Evolutionary conservation across 176 grass and related monocot genomes (phyloP), one percentile per base, ranked within the genome.

Genomic region (Coix lacrymajobi): DNA sequence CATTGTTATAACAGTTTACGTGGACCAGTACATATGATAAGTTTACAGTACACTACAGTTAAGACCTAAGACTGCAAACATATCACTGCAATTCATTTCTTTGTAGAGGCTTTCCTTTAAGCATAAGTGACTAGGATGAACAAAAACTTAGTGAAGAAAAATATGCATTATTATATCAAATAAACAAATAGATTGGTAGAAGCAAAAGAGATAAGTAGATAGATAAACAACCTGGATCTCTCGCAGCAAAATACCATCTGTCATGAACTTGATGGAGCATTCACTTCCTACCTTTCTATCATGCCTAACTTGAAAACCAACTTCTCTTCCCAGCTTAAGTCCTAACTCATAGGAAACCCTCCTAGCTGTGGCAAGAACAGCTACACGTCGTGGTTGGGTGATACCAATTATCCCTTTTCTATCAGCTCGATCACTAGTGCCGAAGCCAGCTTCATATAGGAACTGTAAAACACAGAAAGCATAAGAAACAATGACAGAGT

Each of bases 261-360:
- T 99, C 96, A 99, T 99, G 78, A 99, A 99, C 85, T 99, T 99
- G 80, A 99, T 99, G 36, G 83, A 93, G 56, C 91, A 99, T 58
- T 79, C 91, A 62, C 81, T 92, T 69, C 96, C 96, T 29, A 99
- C 90, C 83, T 81, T 48, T 79, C 89, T 93, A 37, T 96, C 96
- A 83, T 99, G 96, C 80, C 96, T 88, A 84, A 99, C 96, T 90
- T 99, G 93, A 93, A 99, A 99, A 76, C 96, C 96, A 37, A 99
- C 89, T 54, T 94, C 96, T 72, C 85, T 94, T 79, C 96, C 96
- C 37, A 99, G 82, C 56, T 64, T 82, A 67, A 93, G 87, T 69
- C 96, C 96, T 90, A 99, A 83, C 65, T 99, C 93, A 87, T 90
- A 90, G 15, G 96, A 95, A 17, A 99, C 91, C 60, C 96, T 84